Conservation (phyloP, 2,329 filamentous ascomycete species). For the Cytospora paraplurivora region DNA sequence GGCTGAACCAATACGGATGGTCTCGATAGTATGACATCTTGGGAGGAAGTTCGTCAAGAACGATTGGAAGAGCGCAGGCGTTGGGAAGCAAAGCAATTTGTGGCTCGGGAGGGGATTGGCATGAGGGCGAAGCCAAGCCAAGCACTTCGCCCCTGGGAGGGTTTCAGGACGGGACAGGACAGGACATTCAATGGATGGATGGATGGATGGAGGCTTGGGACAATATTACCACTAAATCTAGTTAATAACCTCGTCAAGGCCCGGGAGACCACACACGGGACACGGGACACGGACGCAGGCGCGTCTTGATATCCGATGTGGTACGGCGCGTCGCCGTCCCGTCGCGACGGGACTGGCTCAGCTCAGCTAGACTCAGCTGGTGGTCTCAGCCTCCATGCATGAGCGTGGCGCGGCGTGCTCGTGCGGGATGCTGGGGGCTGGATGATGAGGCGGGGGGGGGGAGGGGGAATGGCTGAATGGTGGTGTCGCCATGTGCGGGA, state of each 20-base stretch:
- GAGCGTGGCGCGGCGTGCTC: not conserved
- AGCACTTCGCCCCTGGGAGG: slow-evolving; percentile 2
- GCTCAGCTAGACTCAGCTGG: slow-evolving; percentile 6
- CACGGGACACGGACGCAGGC: slow-evolving; percentile 2
- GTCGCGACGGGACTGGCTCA: slow-evolving; percentile 5
- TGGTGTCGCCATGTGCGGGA: not conserved
- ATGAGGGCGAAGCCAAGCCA: slow-evolving; percentile 10
- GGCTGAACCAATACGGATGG: slow-evolving; percentile 8
- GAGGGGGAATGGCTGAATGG: not conserved
- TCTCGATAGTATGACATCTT: not conserved
- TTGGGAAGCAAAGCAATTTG: slow-evolving; percentile 6
- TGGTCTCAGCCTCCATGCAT: slow-evolving; percentile 10
- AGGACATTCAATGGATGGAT: not conserved
- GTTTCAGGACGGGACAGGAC: slow-evolving; percentile 7
- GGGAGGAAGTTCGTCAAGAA: slow-evolving; percentile 1
- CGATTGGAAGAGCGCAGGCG: slow-evolving; percentile 24
- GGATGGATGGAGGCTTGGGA: not conserved
- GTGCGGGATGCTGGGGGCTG: not conserved
- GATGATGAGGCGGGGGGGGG: not conserved
- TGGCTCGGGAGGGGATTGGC: slow-evolving; percentile 10
- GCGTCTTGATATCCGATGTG: slow-evolving; percentile 2
- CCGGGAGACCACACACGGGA: too few relatives aligned
- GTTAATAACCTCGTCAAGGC: not conserved
- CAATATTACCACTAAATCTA: not conserved
- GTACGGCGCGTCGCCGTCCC: slow-evolving; percentile 15